Evolutionary conservation across 805 yeast species (phyloP).

Genomic region (Metschnikowia matae): DNA sequence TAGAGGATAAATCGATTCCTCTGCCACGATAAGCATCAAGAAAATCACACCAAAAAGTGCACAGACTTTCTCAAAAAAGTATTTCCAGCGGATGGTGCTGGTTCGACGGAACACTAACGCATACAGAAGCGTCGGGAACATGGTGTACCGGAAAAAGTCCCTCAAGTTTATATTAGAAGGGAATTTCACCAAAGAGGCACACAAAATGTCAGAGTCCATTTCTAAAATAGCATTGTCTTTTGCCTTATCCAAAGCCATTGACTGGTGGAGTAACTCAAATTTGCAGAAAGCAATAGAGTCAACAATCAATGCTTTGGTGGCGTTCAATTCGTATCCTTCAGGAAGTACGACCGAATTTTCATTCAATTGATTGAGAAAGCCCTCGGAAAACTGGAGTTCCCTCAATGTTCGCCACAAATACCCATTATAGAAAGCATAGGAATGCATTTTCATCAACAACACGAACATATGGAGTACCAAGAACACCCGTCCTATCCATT

Average conservation of each 20-base stretch:
- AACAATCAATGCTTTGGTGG: conserved; percentile 12
- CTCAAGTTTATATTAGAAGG: conserved; percentile 65
- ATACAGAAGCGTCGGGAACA: conserved; percentile 88
- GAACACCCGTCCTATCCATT: conserved; percentile 91
- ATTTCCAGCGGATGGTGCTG: conserved; percentile 59
- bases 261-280: conserved; percentile 64
- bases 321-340: conserved; percentile 25
- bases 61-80: conserved; percentile 60
- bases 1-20: conserved; percentile 68
- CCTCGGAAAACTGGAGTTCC: conserved; percentile 51
- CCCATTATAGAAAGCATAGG: conserved; percentile 89
- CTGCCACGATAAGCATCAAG: conserved; percentile 78
- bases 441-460: conserved; percentile 90
- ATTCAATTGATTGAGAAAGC: conserved; percentile 25
- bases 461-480: conserved; percentile 81
- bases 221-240: conserved; percentile 13
- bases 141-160: conserved; percentile 73
- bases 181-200: conserved; percentile 38
- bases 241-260: conserved; percentile 22
- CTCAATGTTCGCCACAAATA: conserved; percentile 65
- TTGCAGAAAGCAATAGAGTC: conserved; percentile 64
- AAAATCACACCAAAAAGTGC: conserved; percentile 87
- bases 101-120: conserved; percentile 82
- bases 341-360: conserved; percentile 29
- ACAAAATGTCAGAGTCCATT: conserved; percentile 8